A percentile compares a stretch with the other conserved stretches of the same genome.
phyloP scores from a whole-genome alignment of 257 asterid genomes.

The Solanum chiquidenum region DNA sequence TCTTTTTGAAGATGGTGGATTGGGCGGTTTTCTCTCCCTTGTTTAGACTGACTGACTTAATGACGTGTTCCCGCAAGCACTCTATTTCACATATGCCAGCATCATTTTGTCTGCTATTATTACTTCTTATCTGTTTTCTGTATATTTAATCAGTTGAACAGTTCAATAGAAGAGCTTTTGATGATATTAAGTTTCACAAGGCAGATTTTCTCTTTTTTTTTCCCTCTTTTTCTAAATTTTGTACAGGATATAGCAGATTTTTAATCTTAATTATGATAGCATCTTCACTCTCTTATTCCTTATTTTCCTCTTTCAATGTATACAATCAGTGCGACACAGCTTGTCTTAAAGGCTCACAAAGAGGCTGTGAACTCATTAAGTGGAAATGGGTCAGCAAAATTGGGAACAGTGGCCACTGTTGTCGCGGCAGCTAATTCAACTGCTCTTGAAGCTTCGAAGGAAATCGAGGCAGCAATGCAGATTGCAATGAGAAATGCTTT shows the following conservation, averaged over 20 bases:
- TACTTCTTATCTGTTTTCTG: background rate
- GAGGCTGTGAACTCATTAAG: constrained; percentile 96
- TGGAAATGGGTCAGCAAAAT: constrained; percentile 84
- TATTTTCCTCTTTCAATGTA: background rate
- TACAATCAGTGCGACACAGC: constrained; percentile 75
- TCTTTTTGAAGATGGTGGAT: background rate
- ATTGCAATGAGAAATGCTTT: constrained; percentile 83
- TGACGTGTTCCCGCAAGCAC: background rate
- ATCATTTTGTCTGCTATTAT: background rate
- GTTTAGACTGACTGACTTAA: background rate
- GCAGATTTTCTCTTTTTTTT: background rate
- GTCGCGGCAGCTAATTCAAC: constrained; percentile 99
- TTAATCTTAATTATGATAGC: background rate
- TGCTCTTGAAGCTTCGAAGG: constrained; percentile 92
- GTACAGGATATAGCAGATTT: background rate
- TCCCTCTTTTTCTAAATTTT: background rate
- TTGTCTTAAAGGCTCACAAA: constrained; percentile 91
- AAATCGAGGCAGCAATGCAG: constrained; percentile 94
- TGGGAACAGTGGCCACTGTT: constrained; percentile 96
- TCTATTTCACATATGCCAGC: background rate
- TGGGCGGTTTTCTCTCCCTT: background rate
- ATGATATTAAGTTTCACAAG: background rate
- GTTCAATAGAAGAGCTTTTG: background rate
- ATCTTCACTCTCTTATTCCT: background rate
- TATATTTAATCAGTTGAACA: background rate